Base-by-base conservation (phyloP, 1,139 yeast genomes). In the Petasospora rhodanensis region DNA sequence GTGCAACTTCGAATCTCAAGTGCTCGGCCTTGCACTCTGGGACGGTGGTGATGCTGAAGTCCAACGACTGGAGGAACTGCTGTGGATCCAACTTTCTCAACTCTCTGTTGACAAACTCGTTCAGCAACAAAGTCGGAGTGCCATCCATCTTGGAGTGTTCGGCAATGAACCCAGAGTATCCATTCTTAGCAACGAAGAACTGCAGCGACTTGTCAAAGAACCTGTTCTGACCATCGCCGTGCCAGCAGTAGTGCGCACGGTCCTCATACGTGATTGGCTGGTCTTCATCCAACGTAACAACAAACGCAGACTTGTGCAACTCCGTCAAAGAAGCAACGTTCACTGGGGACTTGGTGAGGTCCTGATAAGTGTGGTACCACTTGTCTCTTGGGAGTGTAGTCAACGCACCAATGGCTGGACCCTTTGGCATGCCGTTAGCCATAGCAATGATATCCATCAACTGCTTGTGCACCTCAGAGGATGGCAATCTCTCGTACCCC, bases 131-230 rank as follows among this genome's bases (percentile, higher is more conserved):
- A 23, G 96, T 91, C 52, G 96, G 96, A 14, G 96, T 86, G 43
- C 97, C 98, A 61, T 91, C 98, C 97, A 91, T 91, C 70, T 76
- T 83, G 21, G 96, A 86, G 66, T 91, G 98, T 64, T 91, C 98
- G 42, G 95, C 97, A 56, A 87, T 65, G 67, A 87, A 89, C 2
- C 96, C 97, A 14, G 96, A 84, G 47, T 78, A 70, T 43, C 95
- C 96, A 58, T 86, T 87, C 45, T 78, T 80, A 43, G 83, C 67
- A 37, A 91, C 76, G 46, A 87, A 74, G 57, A 85, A 81, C 65
- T 91, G 94, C 46, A 84, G 66, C 6, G 96, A 94, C 68, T 91
- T 91, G 67, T 91, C 97, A 60, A 73, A 89, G 68, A 74, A 91
- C 55, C 98, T 73, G 68, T 91, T 91, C 54, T 69, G 64, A 38